Percentiles rank a stretch among this genome's conserved stretches.
Conservation (phyloP, 768 basidiomycete genomes). For the Boletus bicolor region DNA sequence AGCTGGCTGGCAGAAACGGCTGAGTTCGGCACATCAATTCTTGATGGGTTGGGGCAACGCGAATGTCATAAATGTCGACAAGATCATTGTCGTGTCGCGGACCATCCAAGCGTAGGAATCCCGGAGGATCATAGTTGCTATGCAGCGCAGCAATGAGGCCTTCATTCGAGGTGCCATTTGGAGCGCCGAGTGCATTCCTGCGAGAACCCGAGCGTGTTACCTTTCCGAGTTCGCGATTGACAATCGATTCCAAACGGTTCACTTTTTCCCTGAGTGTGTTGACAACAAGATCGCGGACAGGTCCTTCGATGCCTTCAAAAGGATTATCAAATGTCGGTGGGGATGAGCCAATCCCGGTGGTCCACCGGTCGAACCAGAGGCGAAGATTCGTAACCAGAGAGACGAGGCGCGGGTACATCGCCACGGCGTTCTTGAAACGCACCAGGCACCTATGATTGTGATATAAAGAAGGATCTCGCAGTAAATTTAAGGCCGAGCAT, state of each 20-base stretch:
- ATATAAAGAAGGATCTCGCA: conserved; percentile 16
- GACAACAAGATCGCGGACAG: conserved; percentile 38
- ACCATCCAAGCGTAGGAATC: conserved; percentile 44
- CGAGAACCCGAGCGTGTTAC: conserved; percentile 23
- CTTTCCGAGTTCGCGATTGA: conserved; percentile 47
- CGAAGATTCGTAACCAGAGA: conserved; percentile 41
- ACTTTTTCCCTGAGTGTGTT: conserved; percentile 31
- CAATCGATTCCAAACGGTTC: conserved; percentile 38
- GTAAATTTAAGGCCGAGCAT: conserved; percentile 14
- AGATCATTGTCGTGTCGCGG: conserved; percentile 70
- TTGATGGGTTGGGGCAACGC: conserved; percentile 66
- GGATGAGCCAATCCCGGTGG: conserved; percentile 32
- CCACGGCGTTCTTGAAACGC: conserved; percentile 56
- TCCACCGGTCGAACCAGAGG: conserved; percentile 50
- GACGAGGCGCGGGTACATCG: conserved; percentile 43
- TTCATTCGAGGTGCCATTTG: conserved; percentile 19
- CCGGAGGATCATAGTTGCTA: conserved; percentile 53
- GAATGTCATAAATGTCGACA: conserved; percentile 51
- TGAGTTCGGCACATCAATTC: conserved; percentile 50
- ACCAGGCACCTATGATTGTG: conserved; percentile 43
- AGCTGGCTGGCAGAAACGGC: conserved; percentile 62
- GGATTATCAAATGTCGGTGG: conserved; percentile 47
- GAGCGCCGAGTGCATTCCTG: neutral
- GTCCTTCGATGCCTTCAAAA: conserved; percentile 28
- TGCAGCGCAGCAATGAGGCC: conserved; percentile 40